Base-by-base conservation (phyloP, 768 basidiomycete species). In the Rubroboletus pulcherrimus region DNA sequence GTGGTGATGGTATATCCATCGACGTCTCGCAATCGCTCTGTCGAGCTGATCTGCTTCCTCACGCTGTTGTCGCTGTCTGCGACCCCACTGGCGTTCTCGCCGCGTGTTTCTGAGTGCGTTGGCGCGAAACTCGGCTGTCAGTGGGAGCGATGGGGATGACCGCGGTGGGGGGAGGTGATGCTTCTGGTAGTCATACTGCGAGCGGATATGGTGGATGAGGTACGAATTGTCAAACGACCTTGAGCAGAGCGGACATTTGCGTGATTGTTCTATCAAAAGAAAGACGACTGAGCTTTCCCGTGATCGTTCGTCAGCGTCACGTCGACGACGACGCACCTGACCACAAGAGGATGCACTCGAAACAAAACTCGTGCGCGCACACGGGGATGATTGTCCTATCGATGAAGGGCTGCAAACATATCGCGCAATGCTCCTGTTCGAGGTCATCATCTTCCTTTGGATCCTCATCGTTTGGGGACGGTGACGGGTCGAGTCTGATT, bases 311-410 rank as follows among this genome's bases (percentile, higher is more conserved):
- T 26, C 33, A 10, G 15, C 19, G 12, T 3, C 11, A 12, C 15
- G 10, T 7, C 11, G 17, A 26, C 12, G 26, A 21, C n/a, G 8
- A 73, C 80, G 61, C 56, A 90, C 90, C 86, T 51, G 89, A 81
- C 94, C 93, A 96, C 1, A 93, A 73, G 45, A 88, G 74, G 24
- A 97, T 78, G 68, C 94, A 98, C 53, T 91, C 89, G 61, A 96
- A 96, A 65, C 94, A 98, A 66, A 95, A 95, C 65, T 91, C 89
- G 75, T 98, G 94, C 2, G 91, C 89, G 70, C 94, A 97, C 8
- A 77, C 79, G 1, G 93, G 91, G 26, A 96, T 76, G 38, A 95
- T 79, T 0, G 93, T 89, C 43, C 89, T 77, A 73, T 97, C 92
- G 14, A 78, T 75, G 49, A 94, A 75, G 11, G 74, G 57, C 63